A percentile compares a stretch with the other conserved stretches of the same genome.
Conservation (phyloP, 768 basidiomycete species). For the Russula olivacea region DNA sequence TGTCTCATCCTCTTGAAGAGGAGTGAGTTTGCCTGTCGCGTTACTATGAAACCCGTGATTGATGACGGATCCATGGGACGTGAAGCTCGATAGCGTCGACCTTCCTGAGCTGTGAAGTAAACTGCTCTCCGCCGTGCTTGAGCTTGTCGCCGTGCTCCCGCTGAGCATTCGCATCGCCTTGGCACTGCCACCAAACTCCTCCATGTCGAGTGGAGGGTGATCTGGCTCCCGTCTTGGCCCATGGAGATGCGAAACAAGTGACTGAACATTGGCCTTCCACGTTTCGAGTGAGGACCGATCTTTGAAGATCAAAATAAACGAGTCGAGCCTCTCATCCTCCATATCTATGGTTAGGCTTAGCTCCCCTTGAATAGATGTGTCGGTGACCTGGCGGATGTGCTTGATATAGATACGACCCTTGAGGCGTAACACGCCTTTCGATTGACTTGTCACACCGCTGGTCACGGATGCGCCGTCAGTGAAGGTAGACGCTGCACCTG, state of each 20-base stretch:
- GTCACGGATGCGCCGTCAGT: constrained; percentile 41
- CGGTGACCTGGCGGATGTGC: constrained; percentile 86
- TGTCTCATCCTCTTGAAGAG: constrained; percentile 25
- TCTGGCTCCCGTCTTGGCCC: constrained; percentile 36
- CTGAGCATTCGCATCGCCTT: constrained; percentile 79
- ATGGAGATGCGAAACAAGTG: constrained; percentile 69
- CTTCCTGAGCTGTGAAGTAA: constrained; percentile 56
- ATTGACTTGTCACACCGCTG: constrained; percentile 25
- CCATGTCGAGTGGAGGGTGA: constrained; percentile 33
- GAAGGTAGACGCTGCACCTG: constrained; percentile 38
- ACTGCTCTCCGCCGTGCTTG: constrained; percentile 56
- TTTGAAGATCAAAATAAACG: constrained; percentile 94
- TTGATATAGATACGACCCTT: constrained; percentile 95
- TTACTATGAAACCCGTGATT: constrained; percentile 12
- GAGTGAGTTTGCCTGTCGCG: constrained; percentile 22
- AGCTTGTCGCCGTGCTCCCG: constrained; percentile 55
- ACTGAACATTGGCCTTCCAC: constrained; percentile 81
- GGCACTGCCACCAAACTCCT: constrained; percentile 72
- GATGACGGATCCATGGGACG: constrained; percentile 38
- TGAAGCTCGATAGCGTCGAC: constrained; percentile 68
- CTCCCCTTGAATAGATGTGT: constrained; percentile 71
- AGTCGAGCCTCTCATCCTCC: constrained; percentile 90
- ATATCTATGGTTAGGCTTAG: constrained; percentile 95
- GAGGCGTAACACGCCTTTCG: constrained; percentile 73
- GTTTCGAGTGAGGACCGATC: constrained; percentile 83